These are phyloP conservation scores for Adansonia madagascariensis DNA, from an alignment of 441 rosid species.

Conservation along the genomic window DNA sequence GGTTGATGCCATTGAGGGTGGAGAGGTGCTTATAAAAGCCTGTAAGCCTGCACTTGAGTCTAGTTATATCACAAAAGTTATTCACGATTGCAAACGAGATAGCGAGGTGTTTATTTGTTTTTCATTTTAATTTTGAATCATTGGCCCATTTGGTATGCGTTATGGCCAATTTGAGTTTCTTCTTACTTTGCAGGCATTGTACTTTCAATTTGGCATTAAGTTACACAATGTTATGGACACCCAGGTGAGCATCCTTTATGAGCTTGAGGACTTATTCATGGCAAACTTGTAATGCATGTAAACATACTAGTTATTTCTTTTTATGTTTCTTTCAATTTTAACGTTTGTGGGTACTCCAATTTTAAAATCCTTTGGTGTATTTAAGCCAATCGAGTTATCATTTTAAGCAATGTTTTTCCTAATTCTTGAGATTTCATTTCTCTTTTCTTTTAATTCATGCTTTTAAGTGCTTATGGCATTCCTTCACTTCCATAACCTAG, in stretches of 20 bases:
- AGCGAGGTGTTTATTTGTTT: conserved; percentile 78
- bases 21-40: conserved; percentile 67
- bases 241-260: conserved; percentile 56
- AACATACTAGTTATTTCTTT: not conserved
- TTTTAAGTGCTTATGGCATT: not conserved
- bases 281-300: not conserved
- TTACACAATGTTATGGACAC: conserved; percentile 86
- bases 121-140: conserved; percentile 21
- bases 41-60: conserved; percentile 99
- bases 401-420: not conserved
- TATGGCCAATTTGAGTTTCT: conserved; percentile 13
- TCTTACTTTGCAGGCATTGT: conserved; percentile 65
- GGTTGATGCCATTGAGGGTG: conserved; percentile 84
- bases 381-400: not conserved
- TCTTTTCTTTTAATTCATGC: not conserved
- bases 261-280: not conserved
- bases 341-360: conserved; percentile 3
- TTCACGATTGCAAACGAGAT: conserved; percentile 98
- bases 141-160: conserved; percentile 25
- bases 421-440: not conserved
- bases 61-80: conserved; percentile 77
- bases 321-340: not conserved
- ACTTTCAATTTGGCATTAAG: conserved; percentile 88
- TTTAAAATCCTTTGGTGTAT: not conserved
- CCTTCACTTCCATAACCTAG: not conserved